Conservation (phyloP, 2,329 filamentous ascomycete genomes). For the Sporothrix pseudoabietina region DNA sequence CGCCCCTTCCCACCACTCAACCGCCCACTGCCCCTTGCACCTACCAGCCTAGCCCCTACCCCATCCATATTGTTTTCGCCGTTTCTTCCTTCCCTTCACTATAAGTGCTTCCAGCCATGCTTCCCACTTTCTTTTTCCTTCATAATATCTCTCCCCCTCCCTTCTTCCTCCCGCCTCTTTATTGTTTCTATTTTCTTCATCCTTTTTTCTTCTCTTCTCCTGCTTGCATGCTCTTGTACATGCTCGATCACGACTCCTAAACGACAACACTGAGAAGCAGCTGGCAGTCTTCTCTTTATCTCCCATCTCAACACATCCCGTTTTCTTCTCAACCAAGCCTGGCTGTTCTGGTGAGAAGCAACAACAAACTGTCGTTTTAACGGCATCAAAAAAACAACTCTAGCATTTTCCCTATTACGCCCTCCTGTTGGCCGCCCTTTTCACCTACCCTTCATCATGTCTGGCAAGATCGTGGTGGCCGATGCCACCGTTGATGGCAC, state of each 20-base stretch:
- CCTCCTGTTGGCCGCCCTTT: background rate
- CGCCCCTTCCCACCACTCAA: constrained; percentile 27
- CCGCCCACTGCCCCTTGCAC: constrained; percentile 16
- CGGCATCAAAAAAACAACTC: constrained; percentile 4
- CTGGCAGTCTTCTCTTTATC: background rate
- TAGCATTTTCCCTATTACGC: constrained; percentile 9
- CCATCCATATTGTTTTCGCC: constrained; percentile 28
- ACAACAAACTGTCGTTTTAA: background rate
- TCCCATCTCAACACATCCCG: background rate
- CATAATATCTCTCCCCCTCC: background rate
- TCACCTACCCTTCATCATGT: constrained; percentile 36
- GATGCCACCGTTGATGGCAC: constrained; percentile 55
- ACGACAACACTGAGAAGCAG: constrained; percentile 18
- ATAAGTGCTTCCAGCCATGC: constrained; percentile 25
- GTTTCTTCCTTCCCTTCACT: background rate
- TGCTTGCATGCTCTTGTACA: constrained; percentile 21
- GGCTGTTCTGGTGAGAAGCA: constrained; percentile 26
- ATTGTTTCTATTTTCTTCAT: background rate
- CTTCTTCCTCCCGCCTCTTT: background rate
- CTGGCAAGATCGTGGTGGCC: constrained; percentile 45
- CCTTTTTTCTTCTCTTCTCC: background rate
- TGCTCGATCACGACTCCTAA: constrained; percentile 22
- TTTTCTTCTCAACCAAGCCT: background rate
- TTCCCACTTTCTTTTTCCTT: constrained; percentile 15
- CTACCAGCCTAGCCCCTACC: constrained; percentile 25